Base-by-base conservation (phyloP, 805 yeast genomes). In the Pichia cephalocereana region DNA sequence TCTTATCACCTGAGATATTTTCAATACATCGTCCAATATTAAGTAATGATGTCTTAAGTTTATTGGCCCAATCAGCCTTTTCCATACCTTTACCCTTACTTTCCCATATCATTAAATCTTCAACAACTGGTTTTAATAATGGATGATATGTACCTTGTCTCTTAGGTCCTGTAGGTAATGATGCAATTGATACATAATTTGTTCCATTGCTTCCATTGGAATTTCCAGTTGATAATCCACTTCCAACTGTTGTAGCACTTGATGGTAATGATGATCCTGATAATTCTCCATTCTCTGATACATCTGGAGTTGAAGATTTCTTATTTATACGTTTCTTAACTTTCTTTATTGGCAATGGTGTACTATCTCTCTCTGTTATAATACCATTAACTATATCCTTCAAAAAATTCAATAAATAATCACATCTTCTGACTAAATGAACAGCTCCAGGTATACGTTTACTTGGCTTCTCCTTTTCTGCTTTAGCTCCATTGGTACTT, bases 361-460 rank as follows among this genome's bases (percentile, higher is more conserved):
- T 31, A 37, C 3, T 37, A 9, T 37, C 39, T 17, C 14, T 37
- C n/a, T 37, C 39, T 17, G 19, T 18, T 6, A 47, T 46, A 6
- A 53, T 46, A 7, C 44, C 43, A 26, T 46, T 49, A 11, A 40
- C 44, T 10, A 46, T 44, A 14, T 82, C 96, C 52, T 75, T 74
- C 55, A 91, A 67, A 11, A 87, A 80, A 3, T 78, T 66, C 28
- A 91, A 75, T 58, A 93, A 71, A 58, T 90, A 91, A 62, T 95
- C 99, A 1, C 87, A 82, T 62, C 99, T 79, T 66, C 99, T 80
- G 11, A 86, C 87, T 45, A 93, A 70, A 66, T 93, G 99, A 17
- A 93, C 93, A 4, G 96, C 76, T 9, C 95, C 93, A 0, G 99
- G 98, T 5, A 84, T 85, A 59, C 80, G 84, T 54, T 87, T 85